These are phyloP conservation scores for Debaryomyces sp. DNA, from an alignment of 1,139 yeast genomes.

Conservation along the genomic window DNA sequence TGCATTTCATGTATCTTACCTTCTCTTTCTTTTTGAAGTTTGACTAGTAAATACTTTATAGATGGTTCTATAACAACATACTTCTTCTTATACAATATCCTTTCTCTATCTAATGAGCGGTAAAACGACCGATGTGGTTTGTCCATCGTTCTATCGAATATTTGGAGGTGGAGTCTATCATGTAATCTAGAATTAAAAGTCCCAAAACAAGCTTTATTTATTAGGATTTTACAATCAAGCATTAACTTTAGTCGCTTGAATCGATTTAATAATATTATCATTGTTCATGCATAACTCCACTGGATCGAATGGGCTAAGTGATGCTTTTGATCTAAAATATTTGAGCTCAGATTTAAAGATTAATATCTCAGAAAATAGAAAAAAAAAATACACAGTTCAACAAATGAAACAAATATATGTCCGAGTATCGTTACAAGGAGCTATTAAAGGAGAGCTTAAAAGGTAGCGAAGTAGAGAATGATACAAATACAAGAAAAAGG, in stretches of 20 bases:
- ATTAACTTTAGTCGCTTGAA: constrained; percentile 2
- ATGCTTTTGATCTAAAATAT: neutral
- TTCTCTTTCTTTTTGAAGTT: constrained; percentile 21
- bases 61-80: constrained; percentile 24
- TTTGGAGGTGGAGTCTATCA: neutral
- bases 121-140: constrained; percentile 28
- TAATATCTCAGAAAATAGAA: neutral
- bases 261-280: constrained; percentile 3
- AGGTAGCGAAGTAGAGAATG: neutral
- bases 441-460: constrained; percentile 5
- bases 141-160: constrained; percentile 21
- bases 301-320: neutral
- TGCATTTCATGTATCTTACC: constrained; percentile 7
- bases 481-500: constrained; percentile 3
- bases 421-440: constrained; percentile 11
- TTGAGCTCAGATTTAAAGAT: neutral
- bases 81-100: constrained; percentile 19
- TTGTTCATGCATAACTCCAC: constrained; percentile 3
- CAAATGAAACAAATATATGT: constrained; percentile 6
- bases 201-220: constrained; percentile 1
- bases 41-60: constrained; percentile 29
- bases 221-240: neutral
- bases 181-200: neutral
- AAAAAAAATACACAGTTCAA: neutral
- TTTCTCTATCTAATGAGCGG: constrained; percentile 22